Base-by-base conservation (phyloP, 2,329 filamentous ascomycete species). In the Thermochaetoides dissita region DNA sequence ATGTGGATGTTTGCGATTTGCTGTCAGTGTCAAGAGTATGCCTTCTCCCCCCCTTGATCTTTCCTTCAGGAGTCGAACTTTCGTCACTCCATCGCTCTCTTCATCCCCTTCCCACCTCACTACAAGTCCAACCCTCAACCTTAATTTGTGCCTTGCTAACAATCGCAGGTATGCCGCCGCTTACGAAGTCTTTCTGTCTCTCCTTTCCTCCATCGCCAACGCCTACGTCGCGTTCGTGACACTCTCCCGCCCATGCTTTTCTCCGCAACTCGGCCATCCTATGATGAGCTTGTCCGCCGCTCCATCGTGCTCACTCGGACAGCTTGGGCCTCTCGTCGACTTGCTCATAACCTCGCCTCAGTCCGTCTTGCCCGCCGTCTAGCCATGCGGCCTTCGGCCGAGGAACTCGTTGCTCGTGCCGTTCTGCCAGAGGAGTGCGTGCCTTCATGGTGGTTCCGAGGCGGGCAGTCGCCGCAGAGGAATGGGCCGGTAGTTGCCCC, bases 271-370 rank as follows among this genome's bases (percentile, higher is more conserved):
- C 70, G 76, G 7, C 76, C 79, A 2, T 69, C 74, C 4, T 64
- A 79, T 2, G 59, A 72, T 33, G 74, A 81, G 43, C 74, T 84
- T 10, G 76, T 79, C 40, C 60, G 66, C 17, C 71, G 77, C 34
- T 71, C 67, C 56, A 83, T 85, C 55, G 80, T 83, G 59, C 60
- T 83, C 35, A 81, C 78, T 34, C 66, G 71, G 42, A 84, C 76
- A 10, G 74, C 79, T 31, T 67, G 79, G 37, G 70, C 79, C 24
- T 81, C 79, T 3, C 72, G 78, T 12, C 65, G 68, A 17, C 68
- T 85, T 3, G 74, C 72, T 37, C 71, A 77, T 43, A 79, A 70
- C 10, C 66, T 85, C 3, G 72, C 77, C 6, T 71, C 72, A 40
- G 84, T 84, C 53, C 73, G 74, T 30, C 67, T 85, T 5, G 72